Evolutionary conservation across 768 basidiomycete species (phyloP), one percentile per base, ranked within the genome.

Genomic region (Leucocoprinus sp.): DNA sequence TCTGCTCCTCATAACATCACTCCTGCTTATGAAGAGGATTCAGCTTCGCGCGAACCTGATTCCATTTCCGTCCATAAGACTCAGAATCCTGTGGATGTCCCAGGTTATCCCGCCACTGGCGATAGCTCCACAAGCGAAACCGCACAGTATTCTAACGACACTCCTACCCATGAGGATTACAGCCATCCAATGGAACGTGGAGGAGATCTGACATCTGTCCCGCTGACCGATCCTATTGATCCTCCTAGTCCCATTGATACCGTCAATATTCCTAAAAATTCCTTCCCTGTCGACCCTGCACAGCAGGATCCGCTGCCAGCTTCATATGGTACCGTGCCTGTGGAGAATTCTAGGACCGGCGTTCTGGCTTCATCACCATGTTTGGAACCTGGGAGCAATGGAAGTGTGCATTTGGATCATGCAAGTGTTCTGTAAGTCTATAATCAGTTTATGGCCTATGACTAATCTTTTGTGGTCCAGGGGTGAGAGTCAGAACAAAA

Each of bases 201-300:
- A 6, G 42, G n/a, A 15, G 45, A 40, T 5, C 37, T 21, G 1
- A 5, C 8, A n/a, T 37, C 37, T 9, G 7, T 33, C 21, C 36
- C 45, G 3, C 24, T n/a, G 5, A 6, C 46, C 7, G 22, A 39
- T 37, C 28, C 19, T 24, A 11, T 3, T 23, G 45, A 22, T 29
- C 45, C 27, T 9, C 45, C 45, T 17, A 46, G 40, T 17, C 46
- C 46, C 6, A 6, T 48, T 19, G 46, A 48, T 18, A 36, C 36
- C 17, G 42, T 33, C 5, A 34, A 40, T 8, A 19, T 42, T 21
- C 46, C 46, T 9, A 35, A 19, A 19, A 39, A 39, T n/a, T 21
- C 22, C 5, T 40, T 41, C 15, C 17, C 26, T 17, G 15, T 19
- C 15, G 17, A 29, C 1, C n/a, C 27, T 8, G n/a, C 12, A 14